A percentile compares a stretch with the other conserved stretches of the same genome.
These are phyloP conservation scores for Pholiota molesta DNA, from an alignment of 768 basidiomycete genomes.

Conservation along the genomic window DNA sequence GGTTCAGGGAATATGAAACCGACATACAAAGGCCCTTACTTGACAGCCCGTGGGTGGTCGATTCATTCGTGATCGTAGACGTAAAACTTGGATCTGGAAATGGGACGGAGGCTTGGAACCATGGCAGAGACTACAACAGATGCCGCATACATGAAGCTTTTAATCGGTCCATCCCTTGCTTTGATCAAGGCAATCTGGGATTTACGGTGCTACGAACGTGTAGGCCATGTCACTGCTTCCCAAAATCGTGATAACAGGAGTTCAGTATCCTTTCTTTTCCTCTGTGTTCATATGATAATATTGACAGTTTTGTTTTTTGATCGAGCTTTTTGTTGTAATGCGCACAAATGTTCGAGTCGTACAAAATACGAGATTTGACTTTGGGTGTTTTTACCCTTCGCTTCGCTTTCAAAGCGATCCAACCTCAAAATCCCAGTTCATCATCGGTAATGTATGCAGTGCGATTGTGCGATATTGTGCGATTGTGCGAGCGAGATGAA, in stretches of 20 bases:
- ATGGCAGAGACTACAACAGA: neutral
- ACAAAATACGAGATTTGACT: slow-evolving; percentile 6
- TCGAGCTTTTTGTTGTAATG: slow-evolving; percentile 1
- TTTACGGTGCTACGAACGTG: too few species aligned
- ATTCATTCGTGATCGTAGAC: neutral
- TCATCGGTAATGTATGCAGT: neutral
- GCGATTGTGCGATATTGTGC: neutral
- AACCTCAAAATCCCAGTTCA: neutral
- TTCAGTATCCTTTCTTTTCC: slow-evolving; percentile 1
- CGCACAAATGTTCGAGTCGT: slow-evolving; percentile 5
- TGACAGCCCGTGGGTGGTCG: neutral
- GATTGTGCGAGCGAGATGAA: neutral
- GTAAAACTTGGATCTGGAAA: neutral
- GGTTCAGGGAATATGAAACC: neutral
- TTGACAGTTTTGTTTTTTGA: neutral
- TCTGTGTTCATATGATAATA: slow-evolving; percentile 3
- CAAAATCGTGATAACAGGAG: neutral
- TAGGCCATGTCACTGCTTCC: neutral
- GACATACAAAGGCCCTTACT: neutral
- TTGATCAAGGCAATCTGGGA: neutral
- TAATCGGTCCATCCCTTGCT: neutral
- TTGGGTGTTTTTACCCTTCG: neutral
- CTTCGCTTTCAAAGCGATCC: neutral
- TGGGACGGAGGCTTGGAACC: neutral
- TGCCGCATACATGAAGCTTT: neutral